Conservation (phyloP, 225 moss, liverwort and hornwort species). For the Lunularia cruciata region DNA sequence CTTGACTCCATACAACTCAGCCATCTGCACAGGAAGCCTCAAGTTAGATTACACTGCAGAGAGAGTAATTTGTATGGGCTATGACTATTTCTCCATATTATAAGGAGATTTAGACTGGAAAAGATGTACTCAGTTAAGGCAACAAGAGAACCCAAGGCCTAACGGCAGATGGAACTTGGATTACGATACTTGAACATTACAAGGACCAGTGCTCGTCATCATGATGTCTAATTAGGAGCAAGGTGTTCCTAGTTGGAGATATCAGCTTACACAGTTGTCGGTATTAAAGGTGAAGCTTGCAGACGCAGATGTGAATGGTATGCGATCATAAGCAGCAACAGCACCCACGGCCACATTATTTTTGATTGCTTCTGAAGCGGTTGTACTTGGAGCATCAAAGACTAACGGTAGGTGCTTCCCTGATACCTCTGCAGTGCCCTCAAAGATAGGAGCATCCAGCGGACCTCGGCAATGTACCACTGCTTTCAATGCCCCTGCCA, state of each 20-base stretch:
- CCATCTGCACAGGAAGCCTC: conserved; percentile 57
- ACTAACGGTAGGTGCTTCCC: conserved; percentile 70
- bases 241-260: not conserved
- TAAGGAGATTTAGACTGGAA: not conserved
- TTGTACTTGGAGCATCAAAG: conserved; percentile 50
- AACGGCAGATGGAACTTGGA: not conserved
- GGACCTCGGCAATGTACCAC: conserved; percentile 96
- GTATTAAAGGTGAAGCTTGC: conserved; percentile 95
- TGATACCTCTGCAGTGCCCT: conserved; percentile 87
- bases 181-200: not conserved
- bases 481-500: conserved; percentile 93
- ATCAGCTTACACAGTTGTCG: conserved; percentile 81
- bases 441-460: conserved; percentile 91
- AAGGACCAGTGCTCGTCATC: not conserved
- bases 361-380: conserved; percentile 61
- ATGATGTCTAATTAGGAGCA: not conserved
- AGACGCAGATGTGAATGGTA: conserved; percentile 78
- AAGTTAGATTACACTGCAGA: too few species aligned
- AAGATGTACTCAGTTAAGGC: not conserved
- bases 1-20: conserved; percentile 89
- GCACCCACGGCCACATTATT: conserved; percentile 66
- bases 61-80: too few species aligned
- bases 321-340: conserved; percentile 85
- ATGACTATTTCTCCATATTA: too few species aligned
- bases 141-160: not conserved